Evolutionary conservation across 352 stramenopile species (phyloP).

Genomic region (Pythium plurisporium): DNA sequence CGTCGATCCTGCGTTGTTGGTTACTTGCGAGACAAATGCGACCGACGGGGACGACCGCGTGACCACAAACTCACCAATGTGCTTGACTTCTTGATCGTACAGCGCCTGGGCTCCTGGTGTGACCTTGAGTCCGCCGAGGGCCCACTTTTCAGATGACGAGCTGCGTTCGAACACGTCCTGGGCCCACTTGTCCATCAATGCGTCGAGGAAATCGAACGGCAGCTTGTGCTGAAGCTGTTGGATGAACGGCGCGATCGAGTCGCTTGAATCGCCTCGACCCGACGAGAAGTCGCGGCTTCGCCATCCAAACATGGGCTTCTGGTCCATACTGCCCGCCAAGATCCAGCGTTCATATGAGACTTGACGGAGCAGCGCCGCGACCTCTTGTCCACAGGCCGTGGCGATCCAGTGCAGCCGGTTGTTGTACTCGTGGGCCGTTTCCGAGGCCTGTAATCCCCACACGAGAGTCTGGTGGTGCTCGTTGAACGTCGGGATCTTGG

Average conservation of each 20-base stretch:
- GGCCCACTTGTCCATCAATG: constrained; percentile 38
- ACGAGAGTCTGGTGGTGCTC: constrained; percentile 45
- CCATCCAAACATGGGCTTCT: constrained; percentile 43
- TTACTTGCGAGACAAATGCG: constrained; percentile 49
- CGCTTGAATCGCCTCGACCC: constrained; percentile 23
- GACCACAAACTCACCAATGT: constrained; percentile 49
- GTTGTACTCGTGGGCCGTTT: constrained; percentile 42
- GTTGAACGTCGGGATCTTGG: constrained; percentile 35
- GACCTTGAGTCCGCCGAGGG: constrained; percentile 34
- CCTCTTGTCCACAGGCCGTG: constrained; percentile 33
- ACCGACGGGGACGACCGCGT: constrained; percentile 43
- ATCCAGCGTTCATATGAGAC: constrained; percentile 46
- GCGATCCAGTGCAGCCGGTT: constrained; percentile 54
- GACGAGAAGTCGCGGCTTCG: constrained; percentile 48
- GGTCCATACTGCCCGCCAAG: constrained; percentile 37
- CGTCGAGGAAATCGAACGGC: constrained; percentile 45
- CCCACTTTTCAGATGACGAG: constrained; percentile 33
- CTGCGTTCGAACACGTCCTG: constrained; percentile 39
- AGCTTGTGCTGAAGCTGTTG: constrained; percentile 30
- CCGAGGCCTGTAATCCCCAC: constrained; percentile 43
- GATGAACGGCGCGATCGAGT: constrained; percentile 6
- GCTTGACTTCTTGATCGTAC: constrained; percentile 45
- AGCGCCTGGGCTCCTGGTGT: constrained; percentile 41
- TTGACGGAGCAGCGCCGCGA: constrained; percentile 37
- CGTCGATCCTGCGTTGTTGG: constrained; percentile 28